Base-by-base conservation (phyloP, 2,329 filamentous ascomycete genomes). In the Ophiostoma montium region DNA sequence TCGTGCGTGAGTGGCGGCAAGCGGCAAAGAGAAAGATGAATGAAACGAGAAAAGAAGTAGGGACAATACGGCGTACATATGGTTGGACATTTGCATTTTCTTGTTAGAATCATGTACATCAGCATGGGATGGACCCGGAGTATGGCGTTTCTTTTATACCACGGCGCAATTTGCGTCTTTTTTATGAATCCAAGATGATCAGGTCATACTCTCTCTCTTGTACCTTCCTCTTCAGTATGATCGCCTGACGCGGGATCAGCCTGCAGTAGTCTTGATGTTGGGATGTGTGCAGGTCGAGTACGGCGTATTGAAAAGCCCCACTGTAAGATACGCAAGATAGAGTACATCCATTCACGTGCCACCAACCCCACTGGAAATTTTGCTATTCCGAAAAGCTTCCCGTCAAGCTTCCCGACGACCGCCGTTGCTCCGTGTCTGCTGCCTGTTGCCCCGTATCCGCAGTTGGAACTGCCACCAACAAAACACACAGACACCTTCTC, bases 1-100 rank as follows among this genome's bases (percentile, higher is more conserved):
- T 15, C 51, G 49, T 35, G 45, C 35, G 3, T 55, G 27, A 48
- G 30, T 5, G 18, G n/a, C n/a, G n/a, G n/a, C n/a, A n/a, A n/a
- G n/a, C 18, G 15, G 16, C 31, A 18, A 9, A 10, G 15, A 5
- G 21, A 18, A 6, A 19, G 23, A 31, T 11, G 18, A 19, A 36
- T 3, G 8, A 18, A 35, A n/a, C 7, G 21, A 16, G 18, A 33
- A 41, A 47, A 19, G 16, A 5, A 27, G n/a, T n/a, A n/a, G n/a
- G 23, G 23, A 27, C 23, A 27, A n/a, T n/a, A n/a, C n/a, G n/a
- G n/a, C n/a, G n/a, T n/a, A n/a, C n/a, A 30, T 41, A 15, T 30
- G 12, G 23, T 42, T 15, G 13, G 11, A 30, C 30, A 16, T 13
- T 27, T 42, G 13, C 15, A 42, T 42, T 27, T 39, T 8, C 2